Evolutionary conservation across 176 grass and related monocot species (phyloP).

Genomic region (Carex scoparia): DNA sequence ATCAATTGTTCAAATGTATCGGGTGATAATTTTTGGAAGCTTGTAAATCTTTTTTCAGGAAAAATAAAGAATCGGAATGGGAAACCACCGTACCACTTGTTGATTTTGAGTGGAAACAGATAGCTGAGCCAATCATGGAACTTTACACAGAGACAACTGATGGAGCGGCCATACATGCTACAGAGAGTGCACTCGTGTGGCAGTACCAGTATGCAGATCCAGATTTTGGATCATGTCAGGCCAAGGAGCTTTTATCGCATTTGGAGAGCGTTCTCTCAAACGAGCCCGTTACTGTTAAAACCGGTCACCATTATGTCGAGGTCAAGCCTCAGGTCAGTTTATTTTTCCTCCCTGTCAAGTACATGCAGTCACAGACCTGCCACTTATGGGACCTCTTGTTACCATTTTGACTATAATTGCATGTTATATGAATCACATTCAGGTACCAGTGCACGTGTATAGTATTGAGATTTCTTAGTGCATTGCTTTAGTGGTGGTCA

Average conservation of each 20-base stretch:
- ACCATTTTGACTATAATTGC: background rate
- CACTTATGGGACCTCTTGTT: background rate
- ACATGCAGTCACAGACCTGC: background rate
- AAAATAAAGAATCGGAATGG: constrained; percentile 33
- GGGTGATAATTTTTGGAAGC: background rate
- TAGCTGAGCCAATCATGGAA: constrained; percentile 49
- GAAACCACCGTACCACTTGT: constrained; percentile 8
- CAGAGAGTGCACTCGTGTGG: constrained; percentile 44
- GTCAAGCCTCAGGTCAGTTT: constrained; percentile 42
- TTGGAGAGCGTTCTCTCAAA: constrained; percentile 44
- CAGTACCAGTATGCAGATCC: constrained; percentile 46
- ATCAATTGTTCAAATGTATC: background rate
- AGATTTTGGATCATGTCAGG: constrained; percentile 53
- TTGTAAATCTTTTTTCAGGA: constrained; percentile 27
- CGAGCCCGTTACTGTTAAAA: constrained; percentile 40
- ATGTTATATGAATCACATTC: background rate
- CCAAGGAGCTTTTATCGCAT: constrained; percentile 51
- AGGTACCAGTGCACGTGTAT: background rate
- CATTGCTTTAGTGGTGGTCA: background rate
- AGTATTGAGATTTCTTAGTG: background rate
- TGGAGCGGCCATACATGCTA: constrained; percentile 36
- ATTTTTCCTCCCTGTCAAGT: background rate
- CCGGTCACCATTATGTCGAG: constrained; percentile 35
- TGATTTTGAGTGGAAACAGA: constrained; percentile 52
- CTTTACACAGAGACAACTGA: constrained; percentile 50